Percentiles rank a stretch among this genome's conserved stretches.
phyloP scores from a whole-genome alignment of 371 early-diverging fungal genomes.

The Gilbertella persicaria region DNA sequence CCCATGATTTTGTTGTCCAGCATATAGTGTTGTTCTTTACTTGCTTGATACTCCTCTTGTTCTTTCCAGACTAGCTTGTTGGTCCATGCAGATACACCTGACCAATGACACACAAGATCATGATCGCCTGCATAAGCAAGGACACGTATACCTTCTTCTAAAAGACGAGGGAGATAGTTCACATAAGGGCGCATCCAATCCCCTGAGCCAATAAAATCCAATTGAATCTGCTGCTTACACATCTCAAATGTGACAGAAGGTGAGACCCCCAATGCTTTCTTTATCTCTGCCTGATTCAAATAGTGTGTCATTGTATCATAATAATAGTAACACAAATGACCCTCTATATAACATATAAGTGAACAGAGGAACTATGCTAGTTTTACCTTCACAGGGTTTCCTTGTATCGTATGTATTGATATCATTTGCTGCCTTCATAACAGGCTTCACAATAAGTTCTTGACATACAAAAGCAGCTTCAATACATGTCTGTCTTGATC shows the following conservation, averaged over 20 bases:
- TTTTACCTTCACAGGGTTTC: slow-evolving; percentile 55
- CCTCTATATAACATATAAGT: too few species aligned
- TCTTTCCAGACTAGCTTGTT: slow-evolving; percentile 83
- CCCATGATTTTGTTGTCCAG: slow-evolving; percentile 60
- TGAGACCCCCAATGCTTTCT: slow-evolving; percentile 60
- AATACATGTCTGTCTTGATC: slow-evolving; percentile 58
- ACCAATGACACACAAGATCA: slow-evolving; percentile 89
- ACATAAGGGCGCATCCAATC: slow-evolving; percentile 91
- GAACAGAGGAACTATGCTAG: too few species aligned
- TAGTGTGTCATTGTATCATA: slow-evolving; percentile 66
- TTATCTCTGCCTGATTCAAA: slow-evolving; percentile 74
- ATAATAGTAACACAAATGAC: slow-evolving; percentile 75
- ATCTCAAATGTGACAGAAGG: slow-evolving; percentile 60
- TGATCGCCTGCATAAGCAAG: slow-evolving; percentile 90
- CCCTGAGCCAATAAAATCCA: slow-evolving; percentile 68
- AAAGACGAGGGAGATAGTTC: slow-evolving; percentile 62
- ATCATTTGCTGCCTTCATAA: slow-evolving; percentile 44
- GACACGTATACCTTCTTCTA: slow-evolving; percentile 70
- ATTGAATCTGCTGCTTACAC: slow-evolving; percentile 73
- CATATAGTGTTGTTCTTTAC: slow-evolving; percentile 59
- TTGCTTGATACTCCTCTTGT: slow-evolving; percentile 58
- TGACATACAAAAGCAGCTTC: slow-evolving; percentile 86
- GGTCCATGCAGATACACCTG: slow-evolving; percentile 91
- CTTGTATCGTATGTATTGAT: slow-evolving; percentile 76
- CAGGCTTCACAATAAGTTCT: slow-evolving; percentile 59